Percentiles rank a stretch among this genome's conserved stretches.
Conservation (phyloP, 2,329 filamentous ascomycete genomes). For the Penicillium verrucosum region DNA sequence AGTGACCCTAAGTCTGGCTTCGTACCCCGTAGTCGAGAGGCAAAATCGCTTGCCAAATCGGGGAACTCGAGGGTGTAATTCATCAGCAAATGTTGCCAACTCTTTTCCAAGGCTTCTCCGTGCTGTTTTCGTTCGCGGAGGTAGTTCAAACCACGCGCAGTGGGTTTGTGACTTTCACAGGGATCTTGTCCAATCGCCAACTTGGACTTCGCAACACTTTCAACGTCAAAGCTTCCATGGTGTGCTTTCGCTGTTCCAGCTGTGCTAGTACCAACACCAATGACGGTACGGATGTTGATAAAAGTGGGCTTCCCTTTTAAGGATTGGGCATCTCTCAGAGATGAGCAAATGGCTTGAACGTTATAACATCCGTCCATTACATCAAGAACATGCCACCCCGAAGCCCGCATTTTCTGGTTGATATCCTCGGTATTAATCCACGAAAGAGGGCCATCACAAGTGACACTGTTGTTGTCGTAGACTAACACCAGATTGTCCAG, state of each 20-base stretch:
- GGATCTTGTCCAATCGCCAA: slow-evolving; percentile 1
- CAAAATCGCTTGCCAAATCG: not conserved
- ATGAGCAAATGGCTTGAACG: slow-evolving; percentile 44
- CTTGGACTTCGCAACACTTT: slow-evolving; percentile 8
- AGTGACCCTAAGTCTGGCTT: not conserved
- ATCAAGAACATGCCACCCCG: slow-evolving; percentile 53
- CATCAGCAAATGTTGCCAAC: slow-evolving; percentile 1
- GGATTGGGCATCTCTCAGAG: slow-evolving; percentile 43
- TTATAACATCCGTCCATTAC: slow-evolving; percentile 51
- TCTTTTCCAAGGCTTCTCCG: not conserved
- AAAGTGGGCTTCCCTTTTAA: slow-evolving; percentile 50
- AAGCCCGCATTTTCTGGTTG: slow-evolving; percentile 55
- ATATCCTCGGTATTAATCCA: slow-evolving; percentile 52
- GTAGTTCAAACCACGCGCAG: not conserved
- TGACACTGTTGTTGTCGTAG: slow-evolving; percentile 58
- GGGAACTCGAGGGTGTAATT: not conserved
- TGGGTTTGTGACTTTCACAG: not conserved
- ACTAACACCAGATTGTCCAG: slow-evolving; percentile 54
- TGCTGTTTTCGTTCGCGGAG: slow-evolving; percentile 4
- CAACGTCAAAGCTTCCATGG: slow-evolving; percentile 12
- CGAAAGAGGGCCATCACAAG: slow-evolving; percentile 55
- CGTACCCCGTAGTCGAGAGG: not conserved
- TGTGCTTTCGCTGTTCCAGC: slow-evolving; percentile 29
- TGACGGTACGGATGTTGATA: slow-evolving; percentile 54
- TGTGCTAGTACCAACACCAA: slow-evolving; percentile 47